These are phyloP conservation scores for Schizochytrium sp. DNA, from an alignment of 108 stramenopile species.

Conservation along the genomic window DNA sequence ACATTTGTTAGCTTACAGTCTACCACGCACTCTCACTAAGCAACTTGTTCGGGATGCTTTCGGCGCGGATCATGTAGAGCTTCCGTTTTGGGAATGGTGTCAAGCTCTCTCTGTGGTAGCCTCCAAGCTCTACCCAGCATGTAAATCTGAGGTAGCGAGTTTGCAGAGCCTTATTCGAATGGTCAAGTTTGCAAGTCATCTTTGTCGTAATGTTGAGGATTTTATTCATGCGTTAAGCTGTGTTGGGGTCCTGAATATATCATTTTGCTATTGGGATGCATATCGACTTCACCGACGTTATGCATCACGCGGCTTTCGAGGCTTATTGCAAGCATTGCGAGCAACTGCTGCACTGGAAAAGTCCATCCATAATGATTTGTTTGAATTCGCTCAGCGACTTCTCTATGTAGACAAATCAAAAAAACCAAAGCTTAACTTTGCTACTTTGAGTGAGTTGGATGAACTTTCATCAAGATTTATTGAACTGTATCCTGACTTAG, in stretches of 20 bases:
- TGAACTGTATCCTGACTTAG: conserved; percentile 51
- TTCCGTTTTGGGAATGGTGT: conserved; percentile 9
- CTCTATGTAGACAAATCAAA: neutral
- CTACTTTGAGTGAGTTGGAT: neutral
- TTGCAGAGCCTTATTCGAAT: conserved; percentile 21
- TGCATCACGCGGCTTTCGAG: conserved; percentile 51
- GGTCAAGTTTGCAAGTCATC: neutral
- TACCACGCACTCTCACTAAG: conserved; percentile 4
- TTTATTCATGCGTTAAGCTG: conserved; percentile 20
- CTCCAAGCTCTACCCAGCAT: neutral
- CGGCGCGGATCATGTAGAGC: neutral
- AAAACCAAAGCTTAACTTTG: neutral
- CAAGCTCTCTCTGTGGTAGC: neutral
- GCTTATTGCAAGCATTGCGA: conserved; percentile 16
- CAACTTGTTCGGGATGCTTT: neutral
- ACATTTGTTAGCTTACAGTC: neutral
- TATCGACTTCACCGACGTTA: conserved; percentile 1
- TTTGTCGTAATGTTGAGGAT: neutral
- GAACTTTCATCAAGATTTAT: neutral
- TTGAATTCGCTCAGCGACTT: conserved; percentile 9
- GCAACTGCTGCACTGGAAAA: conserved; percentile 9
- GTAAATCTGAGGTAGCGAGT: neutral
- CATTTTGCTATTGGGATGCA: conserved; percentile 60
- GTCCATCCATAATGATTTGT: neutral
- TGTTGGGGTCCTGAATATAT: conserved; percentile 17